Evolutionary conservation across 2,329 filamentous ascomycete species (phyloP).

Genomic region (Colletotrichum endophyticum): DNA sequence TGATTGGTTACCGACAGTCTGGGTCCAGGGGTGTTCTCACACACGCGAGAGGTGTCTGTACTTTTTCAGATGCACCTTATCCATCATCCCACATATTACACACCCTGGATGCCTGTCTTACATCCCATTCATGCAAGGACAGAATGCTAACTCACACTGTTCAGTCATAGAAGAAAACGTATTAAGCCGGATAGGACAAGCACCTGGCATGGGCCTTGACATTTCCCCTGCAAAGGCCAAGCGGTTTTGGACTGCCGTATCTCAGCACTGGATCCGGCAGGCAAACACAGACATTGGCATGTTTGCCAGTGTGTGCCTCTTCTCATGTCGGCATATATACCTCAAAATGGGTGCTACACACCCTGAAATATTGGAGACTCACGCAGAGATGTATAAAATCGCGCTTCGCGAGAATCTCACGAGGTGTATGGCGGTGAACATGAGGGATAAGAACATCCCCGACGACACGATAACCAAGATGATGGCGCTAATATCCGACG

Average conservation of each 20-base stretch:
- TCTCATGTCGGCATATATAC: constrained; percentile 21
- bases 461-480: constrained; percentile 26
- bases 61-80: background rate
- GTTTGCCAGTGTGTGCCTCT: constrained; percentile 23
- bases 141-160: background rate
- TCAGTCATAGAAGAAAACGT: background rate
- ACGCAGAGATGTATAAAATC: constrained; percentile 19
- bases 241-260: constrained; percentile 12
- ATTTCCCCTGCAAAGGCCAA: background rate
- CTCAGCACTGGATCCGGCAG: constrained; percentile 21
- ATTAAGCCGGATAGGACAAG: background rate
- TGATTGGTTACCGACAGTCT: background rate
- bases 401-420: constrained; percentile 19
- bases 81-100: background rate
- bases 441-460: background rate
- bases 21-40: background rate
- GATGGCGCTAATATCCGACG: constrained; percentile 20
- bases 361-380: background rate
- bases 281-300: constrained; percentile 24
- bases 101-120: background rate
- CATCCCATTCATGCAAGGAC: background rate
- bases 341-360: background rate
- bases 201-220: background rate
- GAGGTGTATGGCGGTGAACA: constrained; percentile 4
- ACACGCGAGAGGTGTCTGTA: background rate